A percentile compares a stretch with the other conserved stretches of the same genome.
phyloP scores from a whole-genome alignment of 371 early-diverging fungal species.

The Nosema muscidifuracis region DNA sequence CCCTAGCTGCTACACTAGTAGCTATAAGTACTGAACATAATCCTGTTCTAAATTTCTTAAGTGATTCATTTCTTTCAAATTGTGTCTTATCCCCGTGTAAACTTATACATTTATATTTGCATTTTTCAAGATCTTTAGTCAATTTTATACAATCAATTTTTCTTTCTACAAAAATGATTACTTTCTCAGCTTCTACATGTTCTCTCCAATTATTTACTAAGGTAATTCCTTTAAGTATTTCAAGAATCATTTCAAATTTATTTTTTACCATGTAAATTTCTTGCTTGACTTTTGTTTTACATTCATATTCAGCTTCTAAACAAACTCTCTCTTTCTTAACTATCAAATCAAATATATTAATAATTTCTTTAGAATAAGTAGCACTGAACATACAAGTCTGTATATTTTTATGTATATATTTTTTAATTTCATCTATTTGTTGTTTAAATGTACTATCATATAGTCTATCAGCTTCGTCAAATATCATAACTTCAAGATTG shows the following conservation, averaged over 20 bases:
- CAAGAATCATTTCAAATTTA: slow-evolving; percentile 74
- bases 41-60: slow-evolving; percentile 86
- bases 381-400: slow-evolving; percentile 55
- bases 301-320: slow-evolving; percentile 50
- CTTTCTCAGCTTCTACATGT: slow-evolving; percentile 66
- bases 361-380: slow-evolving; percentile 48
- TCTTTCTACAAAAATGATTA: slow-evolving; percentile 84
- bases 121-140: slow-evolving; percentile 70
- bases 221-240: slow-evolving; percentile 71
- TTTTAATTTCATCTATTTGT: slow-evolving; percentile 68
- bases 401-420: slow-evolving; percentile 16
- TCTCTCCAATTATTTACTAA: slow-evolving; percentile 36
- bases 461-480: slow-evolving; percentile 98
- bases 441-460: slow-evolving; percentile 90
- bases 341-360: slow-evolving; percentile 39
- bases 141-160: slow-evolving; percentile 74
- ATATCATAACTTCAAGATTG: slow-evolving; percentile 81
- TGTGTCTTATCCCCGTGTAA: slow-evolving; percentile 54
- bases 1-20: slow-evolving; percentile 92
- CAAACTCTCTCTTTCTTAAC: slow-evolving; percentile 29
- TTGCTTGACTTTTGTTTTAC: slow-evolving; percentile 67
- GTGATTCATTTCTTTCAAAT: slow-evolving; percentile 68
- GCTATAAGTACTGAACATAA: slow-evolving; percentile 87
- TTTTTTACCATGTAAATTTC: slow-evolving; percentile 75
- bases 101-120: slow-evolving; percentile 69